A percentile compares a stretch with the other conserved stretches of the same genome.
Conservation (phyloP, 768 basidiomycete species). For the Panaeolus cyanescens region DNA sequence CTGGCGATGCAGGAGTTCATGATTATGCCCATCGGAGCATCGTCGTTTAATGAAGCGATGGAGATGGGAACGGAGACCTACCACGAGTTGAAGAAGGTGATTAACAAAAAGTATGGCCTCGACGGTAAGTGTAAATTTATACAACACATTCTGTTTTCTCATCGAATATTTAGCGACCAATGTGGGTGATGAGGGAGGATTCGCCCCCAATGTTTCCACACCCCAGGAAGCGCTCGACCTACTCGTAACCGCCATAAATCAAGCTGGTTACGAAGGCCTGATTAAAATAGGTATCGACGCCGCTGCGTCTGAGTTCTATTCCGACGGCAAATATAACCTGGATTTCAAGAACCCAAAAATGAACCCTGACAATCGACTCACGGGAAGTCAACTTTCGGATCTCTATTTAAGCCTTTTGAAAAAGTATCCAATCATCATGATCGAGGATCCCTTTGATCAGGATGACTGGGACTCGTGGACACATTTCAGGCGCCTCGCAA, state of each 20-base stretch:
- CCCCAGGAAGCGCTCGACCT: slow-evolving; percentile 98
- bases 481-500: slow-evolving; percentile 78
- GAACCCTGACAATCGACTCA: slow-evolving; percentile 94
- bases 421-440: slow-evolving; percentile 94
- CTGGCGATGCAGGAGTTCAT: slow-evolving; percentile 99
- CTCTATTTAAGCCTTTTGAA: slow-evolving; percentile 84
- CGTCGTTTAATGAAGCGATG: slow-evolving; percentile 93
- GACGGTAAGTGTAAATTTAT: slow-evolving; percentile 64
- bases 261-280: slow-evolving; percentile 98
- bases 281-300: slow-evolving; percentile 99
- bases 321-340: slow-evolving; percentile 98
- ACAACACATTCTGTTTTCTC: slow-evolving; percentile 8
- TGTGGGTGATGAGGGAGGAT: slow-evolving; percentile 99
- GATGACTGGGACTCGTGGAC: slow-evolving; percentile 99
- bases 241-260: slow-evolving; percentile 92
- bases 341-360: slow-evolving; percentile 99
- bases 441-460: slow-evolving; percentile 99
- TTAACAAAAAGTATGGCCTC: slow-evolving; percentile 98
- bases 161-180: slow-evolving; percentile 73
- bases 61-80: slow-evolving; percentile 98
- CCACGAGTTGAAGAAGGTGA: slow-evolving; percentile 98
- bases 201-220: slow-evolving; percentile 96
- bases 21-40: slow-evolving; percentile 94
- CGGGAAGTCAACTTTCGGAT: slow-evolving; percentile 89
- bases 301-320: slow-evolving; percentile 99